Evolutionary conservation across 306 rosid species (phyloP), one percentile per base, ranked within the genome.

Genomic region (Betula pendula): DNA sequence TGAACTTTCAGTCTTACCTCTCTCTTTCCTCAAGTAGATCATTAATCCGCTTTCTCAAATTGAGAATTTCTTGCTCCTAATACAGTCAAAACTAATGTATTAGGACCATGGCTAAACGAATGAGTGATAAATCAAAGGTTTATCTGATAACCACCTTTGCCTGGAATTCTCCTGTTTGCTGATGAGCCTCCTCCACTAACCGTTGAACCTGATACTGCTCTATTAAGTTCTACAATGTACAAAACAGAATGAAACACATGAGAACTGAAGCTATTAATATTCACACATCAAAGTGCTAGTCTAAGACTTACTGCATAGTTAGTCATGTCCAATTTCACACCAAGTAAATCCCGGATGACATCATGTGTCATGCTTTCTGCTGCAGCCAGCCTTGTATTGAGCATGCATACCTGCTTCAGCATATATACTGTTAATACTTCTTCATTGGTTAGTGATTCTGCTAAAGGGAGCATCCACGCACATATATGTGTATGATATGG

Each of bases 281-380:
- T 51, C 70, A 72, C 52, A 40, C 31, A 68, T 51, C 5, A 47
- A 27, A 82, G 75, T 56, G 42, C 75, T 50, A 73, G 70, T 53
- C 73, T 45, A 71, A 80, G 59, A 85, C 98, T 89, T 80, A 89
- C 97, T 49, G 97, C 97, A 74, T 85, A 92, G 84, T 88, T 88
- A 15, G 88, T 92, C 72, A 95, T 88, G 87, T 95, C 98, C 90
- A 92, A 71, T 84, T 90, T 95, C 74, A 95, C 92, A 42, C 96
- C 93, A 29, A 95, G 96, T 83, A 95, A 90, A 80, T 95, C 98
- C 65, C 97, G 92, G 82, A 95, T 95, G 78, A 95, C 97, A 75
- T 95, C 98, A 81, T 95, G 97, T 50, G 98, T 95, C 98, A 92
- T 95, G 92, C 89, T 95, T 75, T 95, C 98, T 38, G 93, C 85